These are phyloP conservation scores for Sinapis alba DNA, from an alignment of 441 rosid species.

Conservation along the genomic window DNA sequence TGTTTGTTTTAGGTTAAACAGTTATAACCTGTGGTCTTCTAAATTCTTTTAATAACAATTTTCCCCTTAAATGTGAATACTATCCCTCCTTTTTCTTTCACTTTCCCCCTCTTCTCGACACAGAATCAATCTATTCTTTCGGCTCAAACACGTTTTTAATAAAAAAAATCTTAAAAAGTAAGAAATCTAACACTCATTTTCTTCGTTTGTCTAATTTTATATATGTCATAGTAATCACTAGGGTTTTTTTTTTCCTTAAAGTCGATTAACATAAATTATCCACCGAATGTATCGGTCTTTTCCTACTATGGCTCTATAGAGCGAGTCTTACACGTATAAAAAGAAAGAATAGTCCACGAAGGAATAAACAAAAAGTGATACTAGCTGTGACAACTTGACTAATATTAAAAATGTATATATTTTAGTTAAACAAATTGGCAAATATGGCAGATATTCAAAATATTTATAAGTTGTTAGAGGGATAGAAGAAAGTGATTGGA, in stretches of 20 bases:
- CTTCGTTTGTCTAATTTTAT: slow-evolving; percentile 16
- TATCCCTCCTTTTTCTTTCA: background rate
- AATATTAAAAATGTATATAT: background rate
- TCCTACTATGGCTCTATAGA: background rate
- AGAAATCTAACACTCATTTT: background rate
- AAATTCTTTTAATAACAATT: background rate
- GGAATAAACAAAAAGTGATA: slow-evolving; percentile 30
- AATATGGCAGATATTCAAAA: slow-evolving; percentile 6
- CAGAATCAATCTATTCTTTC: slow-evolving; percentile 12
- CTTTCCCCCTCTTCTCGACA: background rate
- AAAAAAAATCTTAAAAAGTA: background rate
- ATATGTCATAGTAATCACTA: background rate
- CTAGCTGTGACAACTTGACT: slow-evolving; percentile 28
- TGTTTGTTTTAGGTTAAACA: background rate
- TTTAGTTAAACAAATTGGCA: slow-evolving; percentile 22
- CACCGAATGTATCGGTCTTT: slow-evolving; percentile 24
- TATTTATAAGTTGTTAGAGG: background rate
- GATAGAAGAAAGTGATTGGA: slow-evolving; percentile 26
- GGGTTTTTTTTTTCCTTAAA: background rate
- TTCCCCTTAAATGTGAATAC: background rate
- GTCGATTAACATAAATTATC: slow-evolving; percentile 2
- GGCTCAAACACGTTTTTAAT: slow-evolving; percentile 25
- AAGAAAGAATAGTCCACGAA: slow-evolving; percentile 16
- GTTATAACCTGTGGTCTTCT: background rate
- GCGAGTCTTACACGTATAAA: slow-evolving; percentile 9